Conservation (phyloP, 768 basidiomycete species). For the Psilocybe cubensis region DNA sequence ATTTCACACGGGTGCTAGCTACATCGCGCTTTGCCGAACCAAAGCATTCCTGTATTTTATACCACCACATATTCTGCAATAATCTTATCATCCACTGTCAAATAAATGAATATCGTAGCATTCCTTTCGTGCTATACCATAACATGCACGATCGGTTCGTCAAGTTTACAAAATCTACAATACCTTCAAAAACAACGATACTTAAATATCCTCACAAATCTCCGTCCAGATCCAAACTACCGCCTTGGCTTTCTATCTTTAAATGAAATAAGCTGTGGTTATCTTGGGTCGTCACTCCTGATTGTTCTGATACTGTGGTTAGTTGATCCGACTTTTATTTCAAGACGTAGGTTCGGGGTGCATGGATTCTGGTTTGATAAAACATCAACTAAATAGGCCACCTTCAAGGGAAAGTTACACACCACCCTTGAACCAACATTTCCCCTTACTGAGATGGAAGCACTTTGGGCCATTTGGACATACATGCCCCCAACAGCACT, state of each 20-base stretch:
- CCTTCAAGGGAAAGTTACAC: slow-evolving; percentile 16
- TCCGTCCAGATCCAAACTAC: background rate
- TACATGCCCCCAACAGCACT: slow-evolving; percentile 83
- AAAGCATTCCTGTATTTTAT: background rate
- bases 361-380: slow-evolving; percentile 41
- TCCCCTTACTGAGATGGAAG: slow-evolving; percentile 74
- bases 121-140: background rate
- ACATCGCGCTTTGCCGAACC: slow-evolving; percentile 50
- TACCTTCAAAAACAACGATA: no score
- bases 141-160: background rate
- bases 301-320: background rate
- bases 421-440: slow-evolving; percentile 89
- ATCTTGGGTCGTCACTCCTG: background rate
- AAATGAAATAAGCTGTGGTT: background rate
- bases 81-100: no score
- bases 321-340: background rate
- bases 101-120: no score
- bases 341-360: slow-evolving; percentile 35
- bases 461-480: slow-evolving; percentile 82
- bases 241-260: background rate
- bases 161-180: background rate
- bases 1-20: slow-evolving; percentile 67
- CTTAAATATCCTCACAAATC: background rate
- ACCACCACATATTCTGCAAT: background rate
- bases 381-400: background rate